A percentile compares a stretch with the other conserved stretches of the same genome.
These are phyloP conservation scores for Taphrina sp. DNA, from an alignment of 1,139 yeast species.

Conservation along the genomic window DNA sequence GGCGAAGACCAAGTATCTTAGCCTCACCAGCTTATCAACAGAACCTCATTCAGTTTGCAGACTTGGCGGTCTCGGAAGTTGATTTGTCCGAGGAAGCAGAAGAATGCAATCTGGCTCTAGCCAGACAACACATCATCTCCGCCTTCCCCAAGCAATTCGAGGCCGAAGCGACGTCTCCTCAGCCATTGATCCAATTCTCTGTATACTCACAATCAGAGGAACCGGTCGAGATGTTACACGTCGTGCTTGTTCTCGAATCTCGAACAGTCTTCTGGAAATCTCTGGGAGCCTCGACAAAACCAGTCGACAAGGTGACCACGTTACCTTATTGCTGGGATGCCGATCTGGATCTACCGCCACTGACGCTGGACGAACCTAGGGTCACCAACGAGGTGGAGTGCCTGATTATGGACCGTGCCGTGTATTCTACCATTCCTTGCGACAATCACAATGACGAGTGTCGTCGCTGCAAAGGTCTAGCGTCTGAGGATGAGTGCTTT, in stretches of 20 bases:
- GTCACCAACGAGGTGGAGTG: slow-evolving; percentile 20
- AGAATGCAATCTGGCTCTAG: slow-evolving; percentile 21
- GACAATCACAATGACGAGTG: slow-evolving; percentile 29
- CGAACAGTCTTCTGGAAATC: slow-evolving; percentile 23
- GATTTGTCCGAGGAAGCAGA: slow-evolving; percentile 22
- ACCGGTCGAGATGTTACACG: slow-evolving; percentile 26
- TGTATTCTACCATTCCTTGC: slow-evolving; percentile 24
- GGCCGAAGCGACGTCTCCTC: slow-evolving; percentile 3
- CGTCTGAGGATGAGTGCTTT: slow-evolving; percentile 30
- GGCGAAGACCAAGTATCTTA: slow-evolving; percentile 12
- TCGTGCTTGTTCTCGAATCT: slow-evolving; percentile 27
- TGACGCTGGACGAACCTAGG: slow-evolving; percentile 25
- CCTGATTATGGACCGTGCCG: slow-evolving; percentile 19
- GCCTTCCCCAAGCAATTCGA: slow-evolving; percentile 29
- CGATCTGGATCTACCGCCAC: slow-evolving; percentile 26
- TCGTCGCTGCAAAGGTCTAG: slow-evolving; percentile 27
- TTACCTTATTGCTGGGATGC: slow-evolving; percentile 30
- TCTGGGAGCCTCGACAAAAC: slow-evolving; percentile 16
- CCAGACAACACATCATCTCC: slow-evolving; percentile 23
- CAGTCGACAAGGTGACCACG: slow-evolving; percentile 19
- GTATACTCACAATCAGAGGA: slow-evolving; percentile 25
- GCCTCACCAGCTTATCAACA: slow-evolving; percentile 25
- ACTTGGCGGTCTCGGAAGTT: slow-evolving; percentile 28
- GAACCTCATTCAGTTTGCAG: slow-evolving; percentile 15
- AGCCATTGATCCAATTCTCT: slow-evolving; percentile 25